Evolutionary conservation across 768 basidiomycete species (phyloP), one percentile per base, ranked within the genome.

Genomic region (Chalciporus piperatus): DNA sequence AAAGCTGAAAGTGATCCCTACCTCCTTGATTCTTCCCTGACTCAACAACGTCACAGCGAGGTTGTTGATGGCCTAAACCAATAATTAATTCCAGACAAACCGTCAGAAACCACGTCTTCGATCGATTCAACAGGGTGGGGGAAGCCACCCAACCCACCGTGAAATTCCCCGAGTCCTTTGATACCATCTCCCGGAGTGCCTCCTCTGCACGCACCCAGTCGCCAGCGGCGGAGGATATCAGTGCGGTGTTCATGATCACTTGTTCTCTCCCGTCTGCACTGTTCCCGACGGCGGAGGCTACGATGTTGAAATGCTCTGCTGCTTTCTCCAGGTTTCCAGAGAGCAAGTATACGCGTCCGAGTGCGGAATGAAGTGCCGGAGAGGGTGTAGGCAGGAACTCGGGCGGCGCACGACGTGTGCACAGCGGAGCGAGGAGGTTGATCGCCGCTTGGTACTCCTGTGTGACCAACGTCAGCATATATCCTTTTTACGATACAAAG

Each of bases 41-140:
- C 79, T 80, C 41, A 92, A 69, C 39, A 87, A 67, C 9, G 83
- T 77, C 28, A 92, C 90, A 1, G 85, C 79, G 3, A 91, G 71
- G 60, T 92, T 87, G 65, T 92, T 93, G 32, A 84, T 77, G 35
- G 89, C 88, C 85, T 85, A n/a, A n/a, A n/a, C n/a, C n/a, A n/a
- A n/a, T n/a, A n/a, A n/a, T n/a, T n/a, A n/a, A n/a, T n/a, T n/a
- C n/a, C n/a, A n/a, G n/a, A n/a, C n/a, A n/a, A n/a, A n/a, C n/a
- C n/a, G n/a, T n/a, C n/a, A n/a, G n/a, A n/a, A n/a, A n/a, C n/a
- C n/a, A n/a, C n/a, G n/a, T n/a, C n/a, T n/a, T n/a, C n/a, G n/a
- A n/a, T n/a, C n/a, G n/a, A n/a, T n/a, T n/a, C n/a, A n/a, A n/a
- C n/a, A n/a, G n/a, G n/a, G n/a, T n/a, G n/a, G n/a, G n/a, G n/a